Evolutionary conservation across 495 filamentous ascomycete species (phyloP).

Genomic region (Glonium stellatum): DNA sequence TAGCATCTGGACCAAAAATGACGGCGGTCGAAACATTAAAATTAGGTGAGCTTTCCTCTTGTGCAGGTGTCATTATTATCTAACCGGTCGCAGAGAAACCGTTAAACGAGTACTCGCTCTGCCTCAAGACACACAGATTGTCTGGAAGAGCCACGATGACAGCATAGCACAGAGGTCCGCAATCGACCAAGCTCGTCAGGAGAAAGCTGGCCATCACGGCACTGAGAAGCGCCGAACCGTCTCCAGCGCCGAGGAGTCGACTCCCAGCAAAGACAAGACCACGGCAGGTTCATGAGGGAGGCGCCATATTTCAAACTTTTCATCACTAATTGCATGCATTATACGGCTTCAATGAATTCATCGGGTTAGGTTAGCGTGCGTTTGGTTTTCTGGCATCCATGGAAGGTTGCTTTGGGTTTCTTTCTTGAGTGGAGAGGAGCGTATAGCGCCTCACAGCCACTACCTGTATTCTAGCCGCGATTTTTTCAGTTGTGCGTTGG

Average conservation of each 20-base stretch:
- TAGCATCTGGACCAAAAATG: conserved; percentile 92
- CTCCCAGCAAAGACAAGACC: conserved; percentile 25
- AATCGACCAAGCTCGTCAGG: conserved; percentile 36
- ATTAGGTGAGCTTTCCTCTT: conserved; percentile 51
- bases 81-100: conserved; percentile 58
- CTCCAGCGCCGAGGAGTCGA: conserved; percentile 22
- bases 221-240: conserved; percentile 33
- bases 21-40: conserved; percentile 89
- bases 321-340: conserved; percentile 24
- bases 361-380: conserved; percentile 19
- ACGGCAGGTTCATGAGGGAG: conserved; percentile 3
- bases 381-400: conserved; percentile 16
- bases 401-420: conserved; percentile 12
- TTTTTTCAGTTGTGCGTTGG: not conserved
- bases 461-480: conserved; percentile 7
- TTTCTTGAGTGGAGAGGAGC: conserved; percentile 1
- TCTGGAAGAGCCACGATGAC: conserved; percentile 85
- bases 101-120: conserved; percentile 82
- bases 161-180: conserved; percentile 37
- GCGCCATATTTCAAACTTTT: conserved; percentile 1
- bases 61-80: not conserved
- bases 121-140: conserved; percentile 79
- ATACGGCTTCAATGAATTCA: conserved; percentile 19
- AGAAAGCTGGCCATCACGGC: conserved; percentile 28
- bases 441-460: not conserved